Evolutionary conservation across 2,329 filamentous ascomycete genomes (phyloP).

Genomic region (Chalaropsis ovoidea): DNA sequence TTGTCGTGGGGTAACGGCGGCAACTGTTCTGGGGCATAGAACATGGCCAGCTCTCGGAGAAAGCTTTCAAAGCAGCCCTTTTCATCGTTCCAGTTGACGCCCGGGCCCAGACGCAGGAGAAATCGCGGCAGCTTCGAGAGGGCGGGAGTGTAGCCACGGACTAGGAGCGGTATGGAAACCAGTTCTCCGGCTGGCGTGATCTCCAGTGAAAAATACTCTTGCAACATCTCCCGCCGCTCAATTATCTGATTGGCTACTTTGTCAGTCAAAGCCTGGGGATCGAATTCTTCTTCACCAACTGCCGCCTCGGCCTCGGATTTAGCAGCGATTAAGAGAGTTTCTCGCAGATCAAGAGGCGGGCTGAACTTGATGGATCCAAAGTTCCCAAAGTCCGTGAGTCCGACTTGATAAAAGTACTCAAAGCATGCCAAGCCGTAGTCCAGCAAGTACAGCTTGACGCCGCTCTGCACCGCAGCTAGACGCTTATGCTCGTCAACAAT

Average conservation of each 20-base stretch:
- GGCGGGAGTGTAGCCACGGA: slow-evolving; percentile 81
- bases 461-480: slow-evolving; percentile 84
- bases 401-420: slow-evolving; percentile 93
- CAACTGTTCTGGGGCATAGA: slow-evolving; percentile 81
- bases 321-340: slow-evolving; percentile 63
- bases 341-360: slow-evolving; percentile 59
- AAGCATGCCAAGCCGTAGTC: slow-evolving; percentile 82
- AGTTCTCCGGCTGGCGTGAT: slow-evolving; percentile 70
- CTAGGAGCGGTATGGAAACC: slow-evolving; percentile 66
- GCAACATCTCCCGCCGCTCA: slow-evolving; percentile 70
- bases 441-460: slow-evolving; percentile 81
- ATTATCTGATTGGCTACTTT: slow-evolving; percentile 60
- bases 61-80: slow-evolving; percentile 78
- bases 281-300: slow-evolving; percentile 46
- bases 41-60: slow-evolving; percentile 73
- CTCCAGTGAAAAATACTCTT: slow-evolving; percentile 84
- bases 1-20: slow-evolving; percentile 41
- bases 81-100: slow-evolving; percentile 78
- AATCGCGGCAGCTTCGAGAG: slow-evolving; percentile 83
- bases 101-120: slow-evolving; percentile 74
- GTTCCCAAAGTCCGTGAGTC: slow-evolving; percentile 90
- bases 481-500: slow-evolving; percentile 79
- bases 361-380: slow-evolving; percentile 76
- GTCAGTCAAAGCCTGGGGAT: slow-evolving; percentile 56
- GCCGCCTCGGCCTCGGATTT: slow-evolving; percentile 51